Evolutionary conservation across 2,329 filamentous ascomycete genomes (phyloP), one percentile per base, ranked within the genome.

Genomic region (Escovopsis sp.): DNA sequence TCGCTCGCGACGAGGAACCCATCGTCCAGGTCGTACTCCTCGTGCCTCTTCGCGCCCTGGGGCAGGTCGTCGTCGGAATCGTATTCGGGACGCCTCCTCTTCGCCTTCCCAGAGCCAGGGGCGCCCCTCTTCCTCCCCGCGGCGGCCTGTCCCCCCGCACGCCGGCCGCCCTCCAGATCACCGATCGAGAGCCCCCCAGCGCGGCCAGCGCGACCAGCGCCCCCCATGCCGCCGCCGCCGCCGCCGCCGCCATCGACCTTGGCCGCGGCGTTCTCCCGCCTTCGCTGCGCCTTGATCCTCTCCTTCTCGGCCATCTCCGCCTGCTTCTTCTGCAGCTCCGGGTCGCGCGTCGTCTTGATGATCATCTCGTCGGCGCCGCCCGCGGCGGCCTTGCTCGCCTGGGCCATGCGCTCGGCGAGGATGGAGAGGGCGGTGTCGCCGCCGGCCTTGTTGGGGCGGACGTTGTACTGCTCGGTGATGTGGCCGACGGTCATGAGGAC

Each of bases 11-110:
- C 82, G 37, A 88, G 70, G 51, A 88, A 88, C 38, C 79, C 82
- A 48, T 88, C 82, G 25, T 79, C 79, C 50, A 79, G 68, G 42
- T 87, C 81, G 50, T 88, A 88, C 43, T 84, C 79, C 44, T 87
- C 79, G 40, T 78, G 69, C 35, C 72, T 70, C 23, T 68, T 67
- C 31, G 62, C 63, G 23, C 73, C 71, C 27, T 70, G 67, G 13
- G 73, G 72, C 26, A 76, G 63, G 39, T 82, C 79, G 45, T 84
- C 79, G 46, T 86, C 82, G 8, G 83, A 83, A 47, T 87, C 80
- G 41, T 84, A 81, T 45, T 82, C 80, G 39, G 66, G 62, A 27
- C 66, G 63, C 23, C 65, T 63, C 47, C 66, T 63, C 57, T 70
- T 72, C 31, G 61, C 56, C 42, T 68, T 69, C 21, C 59, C 55